Percentiles rank a stretch among this genome's conserved stretches.
Conservation (phyloP, 1,139 yeast species). For the Candida freyschussii region DNA sequence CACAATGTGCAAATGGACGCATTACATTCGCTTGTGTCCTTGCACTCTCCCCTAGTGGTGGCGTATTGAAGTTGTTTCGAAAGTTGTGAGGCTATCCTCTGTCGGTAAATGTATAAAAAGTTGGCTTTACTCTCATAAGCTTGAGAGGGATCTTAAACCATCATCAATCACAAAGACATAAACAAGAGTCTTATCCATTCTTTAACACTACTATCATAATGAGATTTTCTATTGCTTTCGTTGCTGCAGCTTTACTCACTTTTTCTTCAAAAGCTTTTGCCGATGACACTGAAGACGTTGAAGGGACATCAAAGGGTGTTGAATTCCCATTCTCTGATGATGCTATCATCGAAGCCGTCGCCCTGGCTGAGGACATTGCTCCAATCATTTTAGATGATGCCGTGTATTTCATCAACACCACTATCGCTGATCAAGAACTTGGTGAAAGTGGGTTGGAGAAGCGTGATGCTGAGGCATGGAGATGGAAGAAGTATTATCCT, state of each 20-base stretch:
- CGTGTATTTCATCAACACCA: slow-evolving; percentile 25
- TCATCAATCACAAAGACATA: too few relatives aligned
- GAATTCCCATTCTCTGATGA: slow-evolving; percentile 25
- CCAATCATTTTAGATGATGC: slow-evolving; percentile 24
- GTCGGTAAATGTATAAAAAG: background rate
- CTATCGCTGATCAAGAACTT: slow-evolving; percentile 19
- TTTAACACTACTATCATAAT: slow-evolving; percentile 5
- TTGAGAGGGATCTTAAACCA: too few relatives aligned
- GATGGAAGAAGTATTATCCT: slow-evolving; percentile 13
- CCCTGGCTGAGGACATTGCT: slow-evolving; percentile 21
- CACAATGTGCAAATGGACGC: background rate
- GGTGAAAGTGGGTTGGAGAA: slow-evolving; percentile 4
- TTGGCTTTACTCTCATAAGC: too few relatives aligned
- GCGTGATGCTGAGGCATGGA: slow-evolving; percentile 23
- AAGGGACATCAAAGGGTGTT: slow-evolving; percentile 17
- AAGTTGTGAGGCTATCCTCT: too few relatives aligned
- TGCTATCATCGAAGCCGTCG: slow-evolving; percentile 25
- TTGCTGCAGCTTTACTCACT: slow-evolving; percentile 18
- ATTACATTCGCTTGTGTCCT: too few relatives aligned
- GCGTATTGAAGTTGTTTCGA: too few relatives aligned
- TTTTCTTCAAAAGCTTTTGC: slow-evolving; percentile 16
- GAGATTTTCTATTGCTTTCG: slow-evolving; percentile 21
- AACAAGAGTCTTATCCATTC: too few relatives aligned
- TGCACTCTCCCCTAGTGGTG: too few relatives aligned
- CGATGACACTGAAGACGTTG: slow-evolving; percentile 11